Evolutionary conservation across 306 rosid species (phyloP), one percentile per base, ranked within the genome.

Genomic region (Acacia melanoxylon): DNA sequence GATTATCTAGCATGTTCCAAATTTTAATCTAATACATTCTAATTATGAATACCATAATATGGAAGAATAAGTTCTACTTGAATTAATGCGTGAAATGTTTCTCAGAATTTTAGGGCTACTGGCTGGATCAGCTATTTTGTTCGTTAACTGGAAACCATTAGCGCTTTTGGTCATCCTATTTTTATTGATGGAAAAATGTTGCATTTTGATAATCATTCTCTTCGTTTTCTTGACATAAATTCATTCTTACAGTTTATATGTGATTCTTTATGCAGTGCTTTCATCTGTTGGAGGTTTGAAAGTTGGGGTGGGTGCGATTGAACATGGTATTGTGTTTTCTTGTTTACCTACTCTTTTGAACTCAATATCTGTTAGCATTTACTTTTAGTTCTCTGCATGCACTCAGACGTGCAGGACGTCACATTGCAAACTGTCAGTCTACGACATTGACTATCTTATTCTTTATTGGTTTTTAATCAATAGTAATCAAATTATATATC

Each of bases 251-350:
- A 71, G 75, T 80, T 19, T 84, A 49, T 84, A 48, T 78, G 25
- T 74, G 22, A 85, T 80, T 76, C 80, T 81, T 80, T 27, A 66
- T 89, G 91, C 96, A 95, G 98, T 93, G 22, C 82, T 90, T 73
- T 95, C 98, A 37, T 95, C 99, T 84, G 99, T 95, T 75, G 87
- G 96, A 81, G 99, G 98, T 77, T 87, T 95, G 75, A 93, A 85
- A 84, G 86, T 93, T 80, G 96, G 91, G 82, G 94, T 93, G 76
- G 92, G 87, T 56, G 86, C 91, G 42, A 92, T 95, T 78, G 29
- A 86, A 74, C 88, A 95, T 84, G 97, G 99, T 95, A 90, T 72
- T 87, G n/a, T 11, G 49, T 54, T 71, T 35, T 41, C 65, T 85
- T 35, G 15, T 79, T 71, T 75, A 74, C 66, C 61, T 48, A 61